Conservation (phyloP, 2,329 filamentous ascomycete species). For the Myriangium duriaei region DNA sequence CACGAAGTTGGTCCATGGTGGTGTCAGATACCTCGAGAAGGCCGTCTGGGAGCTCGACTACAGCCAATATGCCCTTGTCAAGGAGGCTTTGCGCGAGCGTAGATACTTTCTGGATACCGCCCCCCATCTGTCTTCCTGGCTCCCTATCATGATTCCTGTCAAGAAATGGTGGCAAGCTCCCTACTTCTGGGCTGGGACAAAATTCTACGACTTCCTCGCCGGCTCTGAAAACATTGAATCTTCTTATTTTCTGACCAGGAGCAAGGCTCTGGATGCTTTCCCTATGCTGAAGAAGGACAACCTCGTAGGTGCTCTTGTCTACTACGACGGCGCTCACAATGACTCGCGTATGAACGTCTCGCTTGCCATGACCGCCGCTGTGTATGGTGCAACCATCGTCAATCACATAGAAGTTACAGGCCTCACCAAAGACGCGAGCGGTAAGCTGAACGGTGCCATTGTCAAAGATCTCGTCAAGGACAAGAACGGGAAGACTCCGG, state of each 20-base stretch:
- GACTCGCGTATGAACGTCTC: conserved; percentile 89
- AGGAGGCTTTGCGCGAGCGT: conserved; percentile 69
- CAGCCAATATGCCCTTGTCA: conserved; percentile 60
- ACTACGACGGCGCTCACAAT: conserved; percentile 87
- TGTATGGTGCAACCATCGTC: conserved; percentile 71
- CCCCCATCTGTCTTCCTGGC: conserved; percentile 66
- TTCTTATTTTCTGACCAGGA: conserved; percentile 77
- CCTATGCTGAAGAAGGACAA: conserved; percentile 76
- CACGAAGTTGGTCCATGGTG: conserved; percentile 76
- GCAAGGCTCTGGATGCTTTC: conserved; percentile 75
- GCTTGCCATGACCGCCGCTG: conserved; percentile 74
- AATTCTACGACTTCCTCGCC: conserved; percentile 74
- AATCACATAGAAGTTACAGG: conserved; percentile 74
- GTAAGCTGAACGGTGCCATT: conserved; percentile 59
- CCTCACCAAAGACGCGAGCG: conserved; percentile 60
- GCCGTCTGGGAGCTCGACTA: conserved; percentile 78
- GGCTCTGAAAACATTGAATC: conserved; percentile 79
- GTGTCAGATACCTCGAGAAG: conserved; percentile 76
- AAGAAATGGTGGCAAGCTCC: conserved; percentile 76
- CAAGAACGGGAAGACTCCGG: conserved; percentile 47
- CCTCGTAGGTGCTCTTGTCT: conserved; percentile 70
- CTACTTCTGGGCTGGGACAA: conserved; percentile 66
- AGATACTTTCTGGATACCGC: conserved; percentile 75
- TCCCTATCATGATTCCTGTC: conserved; percentile 73
- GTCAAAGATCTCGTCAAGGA: conserved; percentile 59